Evolutionary conservation across 257 asterid genomes (phyloP).

Genomic region (Solanum boliviense): DNA sequence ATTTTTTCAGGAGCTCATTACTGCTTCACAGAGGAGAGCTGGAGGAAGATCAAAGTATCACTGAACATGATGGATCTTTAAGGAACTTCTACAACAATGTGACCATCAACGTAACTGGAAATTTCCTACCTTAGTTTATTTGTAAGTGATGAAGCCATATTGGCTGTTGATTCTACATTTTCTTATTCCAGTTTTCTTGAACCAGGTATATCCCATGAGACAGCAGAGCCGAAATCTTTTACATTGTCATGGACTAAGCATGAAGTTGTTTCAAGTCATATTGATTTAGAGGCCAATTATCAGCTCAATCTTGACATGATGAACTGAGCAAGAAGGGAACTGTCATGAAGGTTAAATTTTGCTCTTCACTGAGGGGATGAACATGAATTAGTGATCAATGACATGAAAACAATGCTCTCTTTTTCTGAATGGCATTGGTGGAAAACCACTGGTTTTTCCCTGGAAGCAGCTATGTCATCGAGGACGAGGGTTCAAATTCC

Average conservation of each 20-base stretch:
- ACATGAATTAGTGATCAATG: background rate
- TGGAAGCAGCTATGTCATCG: background rate
- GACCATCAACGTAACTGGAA: background rate
- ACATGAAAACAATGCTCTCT: background rate
- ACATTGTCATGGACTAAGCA: background rate
- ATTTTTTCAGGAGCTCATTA: background rate
- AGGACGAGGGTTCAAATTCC: background rate
- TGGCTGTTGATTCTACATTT: background rate
- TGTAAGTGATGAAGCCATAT: background rate
- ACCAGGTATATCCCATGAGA: background rate
- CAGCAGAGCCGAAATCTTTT: background rate
- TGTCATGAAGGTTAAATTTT: background rate
- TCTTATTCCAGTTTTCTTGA: background rate
- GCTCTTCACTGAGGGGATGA: background rate
- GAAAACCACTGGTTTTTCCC: background rate
- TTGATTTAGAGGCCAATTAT: background rate
- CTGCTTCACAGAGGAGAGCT: background rate
- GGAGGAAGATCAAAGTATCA: background rate
- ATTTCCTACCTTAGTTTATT: background rate
- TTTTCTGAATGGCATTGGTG: background rate
- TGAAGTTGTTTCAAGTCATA: background rate
- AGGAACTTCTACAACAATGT: background rate
- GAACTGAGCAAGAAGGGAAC: slow-evolving; percentile 12
- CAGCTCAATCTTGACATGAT: slow-evolving; percentile 15
- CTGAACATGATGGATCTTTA: background rate